Base-by-base conservation (phyloP, 176 grass and related monocot species). In the Areca catechu region DNA sequence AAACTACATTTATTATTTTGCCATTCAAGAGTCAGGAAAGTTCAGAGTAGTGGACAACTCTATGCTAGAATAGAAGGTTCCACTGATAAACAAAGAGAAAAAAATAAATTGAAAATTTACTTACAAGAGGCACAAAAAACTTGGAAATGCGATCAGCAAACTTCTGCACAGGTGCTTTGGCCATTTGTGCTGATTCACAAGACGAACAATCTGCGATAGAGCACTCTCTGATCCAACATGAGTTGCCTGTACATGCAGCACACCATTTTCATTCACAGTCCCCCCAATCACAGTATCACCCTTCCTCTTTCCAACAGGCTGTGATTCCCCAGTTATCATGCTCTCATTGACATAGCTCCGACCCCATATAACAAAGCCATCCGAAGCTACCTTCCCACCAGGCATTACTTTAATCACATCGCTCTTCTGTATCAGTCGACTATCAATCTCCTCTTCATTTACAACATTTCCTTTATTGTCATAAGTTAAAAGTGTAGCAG, bases 321-420 rank as follows among this genome's bases (percentile, higher is more conserved):
- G 72, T 60, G 86, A 97, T 76, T 97, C 92, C 48, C 86, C 92
- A 1, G 92, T 97, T 57, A 97, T 85, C 92, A 97, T 91, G 62
- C 92, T 97, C 77, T 97, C 92, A 37, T 97, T 97, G 43, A 97
- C 92, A 85, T 97, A 68, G 72, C 92, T 97, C 58, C 85, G 92
- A 48, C 86, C 92, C 92, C 92, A 76, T 67, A 90, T 80, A 71
- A 97, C 86, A 82, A 91, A 85, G 15, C 92, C 92, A 77, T 97
- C 92, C 0, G 78, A 97, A 66, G 92, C 86, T 72, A 97, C 75
- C 74, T 97, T 97, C 16, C 75, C 86, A 65, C 92, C 83, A 0
- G 86, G 86, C 21, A 80, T 62, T 65, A 97, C 86, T 88, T 88
- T 97, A 47, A 97, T 88, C 63, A 97, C 80, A 61, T 97, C 92